A percentile compares a stretch with the other conserved stretches of the same genome.
Conservation (phyloP, 768 basidiomycete species). For the Boletus sp. region DNA sequence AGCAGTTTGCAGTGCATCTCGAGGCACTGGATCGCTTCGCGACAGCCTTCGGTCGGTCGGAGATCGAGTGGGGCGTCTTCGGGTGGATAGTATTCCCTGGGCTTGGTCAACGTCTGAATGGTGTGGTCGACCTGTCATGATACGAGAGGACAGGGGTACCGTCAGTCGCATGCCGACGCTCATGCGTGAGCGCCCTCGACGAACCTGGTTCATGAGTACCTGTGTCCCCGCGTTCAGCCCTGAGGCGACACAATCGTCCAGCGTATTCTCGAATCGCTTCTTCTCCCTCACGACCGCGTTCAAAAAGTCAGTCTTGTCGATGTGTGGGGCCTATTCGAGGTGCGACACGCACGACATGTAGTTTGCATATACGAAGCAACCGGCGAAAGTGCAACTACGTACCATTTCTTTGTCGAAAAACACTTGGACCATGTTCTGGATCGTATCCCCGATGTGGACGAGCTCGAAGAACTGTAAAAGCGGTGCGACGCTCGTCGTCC, state of each 20-base stretch:
- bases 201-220: conserved; percentile 90
- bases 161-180: background rate
- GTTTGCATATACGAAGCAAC: background rate
- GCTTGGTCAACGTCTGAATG: conserved; percentile 75
- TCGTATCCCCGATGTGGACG: conserved; percentile 95
- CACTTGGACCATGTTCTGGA: conserved; percentile 96
- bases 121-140: conserved; percentile 84
- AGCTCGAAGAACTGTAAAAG: conserved; percentile 96
- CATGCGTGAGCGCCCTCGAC: background rate
- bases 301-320: conserved; percentile 91
- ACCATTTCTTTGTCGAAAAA: conserved; percentile 98
- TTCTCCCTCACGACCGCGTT: conserved; percentile 94
- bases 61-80: conserved; percentile 80
- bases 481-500: conserved; percentile 83
- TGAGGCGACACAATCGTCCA: conserved; percentile 92
- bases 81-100: conserved; percentile 87
- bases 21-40: conserved; percentile 85
- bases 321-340: conserved; percentile 64
- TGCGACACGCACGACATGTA: background rate
- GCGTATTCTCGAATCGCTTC: conserved; percentile 88
- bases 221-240: conserved; percentile 96
- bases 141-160: background rate
- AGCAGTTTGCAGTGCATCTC: conserved; percentile 89
- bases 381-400: conserved; percentile 17
- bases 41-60: conserved; percentile 82